These are phyloP conservation scores for Skeletonema grethae DNA, from an alignment of 108 stramenopile genomes.

Conservation along the genomic window DNA sequence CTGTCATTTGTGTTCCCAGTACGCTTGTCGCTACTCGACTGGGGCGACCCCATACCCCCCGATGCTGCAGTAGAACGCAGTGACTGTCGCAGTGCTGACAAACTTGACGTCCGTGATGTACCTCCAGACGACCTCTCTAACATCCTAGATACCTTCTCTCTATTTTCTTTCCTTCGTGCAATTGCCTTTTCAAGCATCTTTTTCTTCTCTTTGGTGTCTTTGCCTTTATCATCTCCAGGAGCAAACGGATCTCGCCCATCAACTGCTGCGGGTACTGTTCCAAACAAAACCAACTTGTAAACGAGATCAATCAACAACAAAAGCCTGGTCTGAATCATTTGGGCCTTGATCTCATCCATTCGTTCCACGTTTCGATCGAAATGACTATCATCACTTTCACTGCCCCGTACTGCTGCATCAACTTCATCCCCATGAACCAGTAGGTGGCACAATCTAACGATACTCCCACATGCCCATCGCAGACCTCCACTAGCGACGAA, in stretches of 20 bases:
- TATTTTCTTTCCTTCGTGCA: conserved; percentile 1
- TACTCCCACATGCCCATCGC: conserved; percentile 38
- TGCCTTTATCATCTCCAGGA: not conserved
- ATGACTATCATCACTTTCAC: not conserved
- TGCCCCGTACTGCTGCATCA: not conserved
- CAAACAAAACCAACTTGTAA: conserved; percentile 40
- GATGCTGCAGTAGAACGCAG: conserved; percentile 25
- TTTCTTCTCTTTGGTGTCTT: not conserved
- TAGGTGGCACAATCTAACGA: conserved; percentile 34
- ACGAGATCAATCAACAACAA: conserved; percentile 41
- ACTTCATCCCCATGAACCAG: conserved; percentile 30
- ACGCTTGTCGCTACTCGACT: conserved; percentile 6
- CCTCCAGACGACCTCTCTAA: not conserved
- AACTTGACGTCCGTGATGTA: conserved; percentile 13
- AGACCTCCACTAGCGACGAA: conserved; percentile 48
- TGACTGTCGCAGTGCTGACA: conserved; percentile 20
- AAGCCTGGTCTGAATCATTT: conserved; percentile 38
- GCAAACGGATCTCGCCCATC: conserved; percentile 8
- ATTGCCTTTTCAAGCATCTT: not conserved
- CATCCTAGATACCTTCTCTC: not conserved
- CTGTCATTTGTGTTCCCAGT: not conserved
- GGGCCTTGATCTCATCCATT: conserved; percentile 8
- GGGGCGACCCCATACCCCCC: conserved; percentile 8
- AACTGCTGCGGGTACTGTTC: conserved; percentile 41
- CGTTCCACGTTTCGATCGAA: not conserved